Percentiles rank a stretch among this genome's conserved stretches.
phyloP scores from a whole-genome alignment of 345 rosid species.

The Camelina neglecta region DNA sequence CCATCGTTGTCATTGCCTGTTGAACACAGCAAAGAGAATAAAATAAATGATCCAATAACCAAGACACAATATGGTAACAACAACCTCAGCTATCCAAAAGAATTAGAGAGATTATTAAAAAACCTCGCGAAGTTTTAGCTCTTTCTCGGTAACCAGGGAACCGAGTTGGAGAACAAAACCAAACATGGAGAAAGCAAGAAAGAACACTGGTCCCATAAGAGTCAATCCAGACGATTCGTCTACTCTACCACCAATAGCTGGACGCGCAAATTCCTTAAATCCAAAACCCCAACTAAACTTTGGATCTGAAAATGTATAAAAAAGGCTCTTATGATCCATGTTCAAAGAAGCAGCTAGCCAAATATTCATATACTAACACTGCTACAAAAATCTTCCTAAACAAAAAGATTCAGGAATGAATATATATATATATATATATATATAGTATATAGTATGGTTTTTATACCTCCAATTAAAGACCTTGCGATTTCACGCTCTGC shows the following conservation, averaged over 20 bases:
- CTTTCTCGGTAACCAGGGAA: constrained; percentile 75
- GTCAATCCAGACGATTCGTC: constrained; percentile 45
- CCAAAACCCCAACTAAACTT: constrained; percentile 73
- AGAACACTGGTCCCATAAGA: constrained; percentile 70
- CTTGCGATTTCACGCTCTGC: constrained; percentile 95
- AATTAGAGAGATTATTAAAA: background rate
- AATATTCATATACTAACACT: background rate
- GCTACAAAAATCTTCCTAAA: background rate
- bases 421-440: no score
- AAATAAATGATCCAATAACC: constrained; percentile 50
- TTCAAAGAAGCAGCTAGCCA: constrained; percentile 17
- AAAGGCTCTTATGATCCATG: background rate
- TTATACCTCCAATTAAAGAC: constrained; percentile 69
- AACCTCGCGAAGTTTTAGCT: constrained; percentile 97
- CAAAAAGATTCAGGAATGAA: constrained; percentile 9
- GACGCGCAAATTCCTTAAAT: constrained; percentile 81
- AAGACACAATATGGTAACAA: constrained; percentile 66
- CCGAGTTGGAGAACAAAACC: constrained; percentile 84
- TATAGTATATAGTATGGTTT: no score
- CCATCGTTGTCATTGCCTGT: constrained; percentile 90
- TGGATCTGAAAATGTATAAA: constrained; percentile 53
- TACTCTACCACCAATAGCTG: constrained; percentile 42
- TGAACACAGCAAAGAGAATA: constrained; percentile 56
- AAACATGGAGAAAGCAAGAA: constrained; percentile 92
- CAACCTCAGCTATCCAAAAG: background rate